Conservation (phyloP, 805 yeast genomes). For the Metschnikowia aberdeeniae region DNA sequence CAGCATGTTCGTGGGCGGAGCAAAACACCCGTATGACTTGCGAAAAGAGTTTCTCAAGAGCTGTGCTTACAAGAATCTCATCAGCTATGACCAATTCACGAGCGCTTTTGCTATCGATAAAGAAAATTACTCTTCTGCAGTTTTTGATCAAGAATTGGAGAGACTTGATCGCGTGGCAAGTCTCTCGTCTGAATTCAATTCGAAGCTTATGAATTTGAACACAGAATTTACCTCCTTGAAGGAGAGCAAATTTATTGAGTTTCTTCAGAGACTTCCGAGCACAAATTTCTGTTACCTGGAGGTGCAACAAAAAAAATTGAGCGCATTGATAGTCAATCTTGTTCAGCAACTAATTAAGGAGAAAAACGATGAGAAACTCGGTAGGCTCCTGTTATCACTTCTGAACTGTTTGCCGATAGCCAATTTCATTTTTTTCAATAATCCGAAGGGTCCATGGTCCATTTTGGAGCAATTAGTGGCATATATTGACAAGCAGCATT, state of each 20-base stretch:
- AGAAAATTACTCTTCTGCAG: conserved; percentile 20
- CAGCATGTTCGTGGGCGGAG: conserved; percentile 11
- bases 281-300: conserved; percentile 18
- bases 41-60: conserved; percentile 27
- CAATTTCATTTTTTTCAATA: conserved; percentile 14
- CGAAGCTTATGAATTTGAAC: conserved; percentile 31
- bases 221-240: conserved; percentile 39
- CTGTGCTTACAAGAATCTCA: conserved; percentile 26
- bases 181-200: conserved; percentile 20
- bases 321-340: conserved; percentile 17
- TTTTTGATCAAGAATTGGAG: conserved; percentile 25
- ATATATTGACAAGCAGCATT: conserved; percentile 17
- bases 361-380: conserved; percentile 23
- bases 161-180: conserved; percentile 18
- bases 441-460: conserved; percentile 14
- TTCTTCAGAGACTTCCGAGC: conserved; percentile 19
- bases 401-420: conserved; percentile 13
- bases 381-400: conserved; percentile 20
- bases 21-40: conserved; percentile 21
- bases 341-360: conserved; percentile 12
- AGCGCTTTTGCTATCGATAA: conserved; percentile 27
- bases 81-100: conserved; percentile 24
- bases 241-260: conserved; percentile 35
- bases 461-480: conserved; percentile 22
- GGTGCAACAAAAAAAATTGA: conserved; percentile 14